Conservation (phyloP, 192 early-diverging fungal genomes). For the Podila minutissima region DNA sequence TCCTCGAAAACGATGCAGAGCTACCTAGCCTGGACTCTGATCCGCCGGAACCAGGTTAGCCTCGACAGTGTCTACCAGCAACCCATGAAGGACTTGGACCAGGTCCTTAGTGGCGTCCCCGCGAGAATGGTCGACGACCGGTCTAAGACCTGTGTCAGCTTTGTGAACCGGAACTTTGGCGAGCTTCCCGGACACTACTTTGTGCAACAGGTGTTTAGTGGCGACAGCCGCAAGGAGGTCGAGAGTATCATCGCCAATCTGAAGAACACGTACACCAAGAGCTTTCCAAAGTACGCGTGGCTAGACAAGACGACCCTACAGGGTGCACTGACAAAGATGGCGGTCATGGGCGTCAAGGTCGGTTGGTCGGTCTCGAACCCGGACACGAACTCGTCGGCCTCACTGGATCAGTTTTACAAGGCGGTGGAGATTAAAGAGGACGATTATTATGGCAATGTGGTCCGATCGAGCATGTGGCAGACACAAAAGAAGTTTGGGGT, state of each 20-base stretch:
- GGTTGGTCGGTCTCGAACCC: slow-evolving; percentile 67
- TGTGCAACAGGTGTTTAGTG: slow-evolving; percentile 34
- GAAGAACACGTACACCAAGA: slow-evolving; percentile 46
- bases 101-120: slow-evolving; percentile 53
- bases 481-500: slow-evolving; percentile 25
- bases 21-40: too few relatives aligned
- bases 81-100: slow-evolving; percentile 32
- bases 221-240: slow-evolving; percentile 49
- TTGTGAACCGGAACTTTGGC: slow-evolving; percentile 38
- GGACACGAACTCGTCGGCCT: slow-evolving; percentile 53
- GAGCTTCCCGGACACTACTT: slow-evolving; percentile 52
- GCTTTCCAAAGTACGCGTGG: slow-evolving; percentile 60
- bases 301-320: slow-evolving; percentile 62
- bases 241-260: slow-evolving; percentile 56
- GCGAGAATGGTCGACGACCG: slow-evolving; percentile 48
- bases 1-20: too few relatives aligned
- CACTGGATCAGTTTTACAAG: slow-evolving; percentile 59
- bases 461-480: slow-evolving; percentile 49
- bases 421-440: slow-evolving; percentile 49
- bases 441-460: slow-evolving; percentile 68
- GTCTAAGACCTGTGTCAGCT: slow-evolving; percentile 49
- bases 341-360: slow-evolving; percentile 64
- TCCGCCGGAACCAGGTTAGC: slow-evolving; percentile 21
- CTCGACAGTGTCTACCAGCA: slow-evolving; percentile 45
- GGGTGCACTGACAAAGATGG: slow-evolving; percentile 66